Base-by-base conservation (phyloP, 73 alveolate genomes). In the Tetrahymena elliotti region DNA sequence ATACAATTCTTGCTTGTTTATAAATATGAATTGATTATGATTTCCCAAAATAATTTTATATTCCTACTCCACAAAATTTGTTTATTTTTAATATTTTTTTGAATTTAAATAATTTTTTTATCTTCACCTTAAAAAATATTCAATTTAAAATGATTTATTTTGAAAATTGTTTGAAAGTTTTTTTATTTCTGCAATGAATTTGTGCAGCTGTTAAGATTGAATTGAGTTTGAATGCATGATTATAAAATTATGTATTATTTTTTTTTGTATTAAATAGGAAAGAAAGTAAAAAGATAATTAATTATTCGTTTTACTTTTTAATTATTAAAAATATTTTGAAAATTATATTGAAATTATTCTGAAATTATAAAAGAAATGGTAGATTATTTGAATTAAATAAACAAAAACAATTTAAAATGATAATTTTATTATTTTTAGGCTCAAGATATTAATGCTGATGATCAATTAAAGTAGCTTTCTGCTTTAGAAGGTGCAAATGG, bases 401-500 rank as follows among this genome's bases (percentile, higher is more conserved):
- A 24, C 88, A 68, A 68, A 27, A 27, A 68, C 13, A 22, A 68
- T n/a, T 68, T 68, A 22, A 27, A n/a, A 27, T 27, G 18, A 68
- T 6, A 16, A 9, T 27, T 68, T 31, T 18, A 68, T 22, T 7
- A 68, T 24, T 27, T 27, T 68, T 68, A 68, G 88, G 38, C 88
- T 68, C 36, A 68, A 31, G 96, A 94, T 38, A 94, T 94, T 24
- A 94, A 94, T 94, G 96, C 93, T 10, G 96, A 94, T 94, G 94
- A 82, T 22, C 94, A 83, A 82, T 83, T 94, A 53, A 94, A 84
- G 83, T 52, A 84, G 83, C 93, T 94, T 83, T 94, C 94, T 68
- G 84, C 37, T 38, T 84, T 94, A 39, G 96, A 94, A 94, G 96
- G 96, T 0, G 96, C 96, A 6, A 94, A 94, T 84, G 96, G 96